A percentile compares a stretch with the other conserved stretches of the same genome.
These are phyloP conservation scores for Coelastrella sp. DNA, from an alignment of 139 green algal genomes.

Conservation along the genomic window DNA sequence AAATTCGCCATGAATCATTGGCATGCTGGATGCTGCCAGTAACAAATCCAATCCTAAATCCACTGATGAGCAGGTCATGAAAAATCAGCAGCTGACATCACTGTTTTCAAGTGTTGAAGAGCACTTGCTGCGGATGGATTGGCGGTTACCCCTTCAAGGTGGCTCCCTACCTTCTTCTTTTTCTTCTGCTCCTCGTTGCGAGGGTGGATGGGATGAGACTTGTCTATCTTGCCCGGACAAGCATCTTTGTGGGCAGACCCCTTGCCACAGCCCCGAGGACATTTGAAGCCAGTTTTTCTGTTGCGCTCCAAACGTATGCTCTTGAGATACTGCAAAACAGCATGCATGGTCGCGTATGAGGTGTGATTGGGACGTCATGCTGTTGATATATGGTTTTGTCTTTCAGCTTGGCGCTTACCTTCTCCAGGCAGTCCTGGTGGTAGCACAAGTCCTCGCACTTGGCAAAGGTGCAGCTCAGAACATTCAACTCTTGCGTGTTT, in stretches of 20 bases:
- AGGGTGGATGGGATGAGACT: constrained; percentile 83
- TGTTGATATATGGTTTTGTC: no score
- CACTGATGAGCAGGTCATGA: no score
- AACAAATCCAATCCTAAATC: no score
- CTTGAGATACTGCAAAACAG: constrained; percentile 71
- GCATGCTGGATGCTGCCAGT: no score
- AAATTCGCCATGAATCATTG: no score
- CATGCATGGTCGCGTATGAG: neutral
- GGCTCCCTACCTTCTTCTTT: constrained; percentile 50
- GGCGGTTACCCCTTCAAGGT: neutral
- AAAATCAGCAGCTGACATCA: no score
- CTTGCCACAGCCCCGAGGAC: constrained; percentile 87
- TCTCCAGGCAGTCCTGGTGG: constrained; percentile 92
- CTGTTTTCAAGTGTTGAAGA: no score
- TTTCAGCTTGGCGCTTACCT: constrained; percentile 67
- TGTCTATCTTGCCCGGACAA: constrained; percentile 89
- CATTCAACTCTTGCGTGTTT: constrained; percentile 82
- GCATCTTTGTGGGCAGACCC: constrained; percentile 62
- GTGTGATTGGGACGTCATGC: no score
- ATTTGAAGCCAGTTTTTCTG: constrained; percentile 93
- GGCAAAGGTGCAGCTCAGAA: constrained; percentile 84
- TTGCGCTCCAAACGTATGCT: constrained; percentile 82
- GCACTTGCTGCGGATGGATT: neutral
- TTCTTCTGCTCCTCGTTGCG: constrained; percentile 85
- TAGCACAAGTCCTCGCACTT: constrained; percentile 78